Base-by-base conservation (phyloP, 371 early-diverging fungal species). In the Syncephalastrum sp. region DNA sequence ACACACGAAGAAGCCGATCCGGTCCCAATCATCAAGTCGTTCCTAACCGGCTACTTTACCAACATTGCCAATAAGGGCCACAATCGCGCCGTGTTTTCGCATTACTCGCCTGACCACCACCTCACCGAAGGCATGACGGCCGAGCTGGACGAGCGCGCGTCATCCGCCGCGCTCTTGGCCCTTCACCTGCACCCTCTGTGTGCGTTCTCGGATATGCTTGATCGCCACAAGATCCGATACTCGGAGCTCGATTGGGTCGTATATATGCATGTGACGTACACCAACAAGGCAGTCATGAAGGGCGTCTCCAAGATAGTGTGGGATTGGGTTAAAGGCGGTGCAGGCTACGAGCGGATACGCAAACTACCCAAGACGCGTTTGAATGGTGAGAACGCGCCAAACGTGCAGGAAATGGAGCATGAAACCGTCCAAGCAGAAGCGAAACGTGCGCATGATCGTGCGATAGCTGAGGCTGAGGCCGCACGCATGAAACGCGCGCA, bases 1-100 rank as follows among this genome's bases (percentile, higher is more conserved):
- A 21, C 21, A 21, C 21, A 21, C 21, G 61, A 63, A 24, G 60
- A 57, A 7, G 38, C 60, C 14, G 83, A 83, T 68, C 74, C 69
- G 24, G 78, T 70, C 3, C 85, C 82, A n/a, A 83, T 89, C 17
- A 64, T 85, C n/a, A 72, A 82, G 52, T 69, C 92, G 0, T 79
- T 94, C 50, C 80, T 88, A 51, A 70, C 86, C 4, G 93, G 88
- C 0, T 92, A 89, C 60, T 92, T 82, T 47, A 74, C 82, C 38
- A 86, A 94, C 59, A 74, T 89, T 3, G 90, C 92, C 25, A 90
- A 91, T 65, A 84, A 86, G 42, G 89, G 87, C 43, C 67, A 80
- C 2, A 77, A 83, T 44, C 73, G 89, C 5, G 65, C 76, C 1
- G 74, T 81, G 17, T 94, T 91, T 65, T 91, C 89, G 49, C 91